A percentile compares a stretch with the other conserved stretches of the same genome.
phyloP scores from a whole-genome alignment of 352 stramenopile genomes.

The Globisporangium lucens region DNA sequence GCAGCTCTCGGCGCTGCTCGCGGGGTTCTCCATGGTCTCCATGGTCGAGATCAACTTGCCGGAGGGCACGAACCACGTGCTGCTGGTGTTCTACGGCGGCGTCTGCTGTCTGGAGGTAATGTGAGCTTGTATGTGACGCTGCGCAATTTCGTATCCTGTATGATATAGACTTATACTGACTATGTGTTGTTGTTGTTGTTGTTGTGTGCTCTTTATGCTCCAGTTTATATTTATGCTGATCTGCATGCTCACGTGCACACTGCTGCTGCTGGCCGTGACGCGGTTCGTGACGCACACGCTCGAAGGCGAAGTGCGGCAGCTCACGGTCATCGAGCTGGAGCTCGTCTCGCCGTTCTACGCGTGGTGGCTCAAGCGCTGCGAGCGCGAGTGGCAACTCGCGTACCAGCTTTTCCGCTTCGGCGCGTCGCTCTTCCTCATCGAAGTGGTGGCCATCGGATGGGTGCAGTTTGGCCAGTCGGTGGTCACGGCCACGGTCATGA shows the following conservation, averaged over 20 bases:
- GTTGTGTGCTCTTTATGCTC: neutral
- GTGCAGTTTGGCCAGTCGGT: constrained; percentile 56
- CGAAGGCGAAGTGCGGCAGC: constrained; percentile 52
- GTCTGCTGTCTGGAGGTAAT: constrained; percentile 52
- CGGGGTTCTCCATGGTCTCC: constrained; percentile 70
- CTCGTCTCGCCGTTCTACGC: constrained; percentile 60
- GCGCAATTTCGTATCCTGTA: neutral
- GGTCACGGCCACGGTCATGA: constrained; percentile 41
- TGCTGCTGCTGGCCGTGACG: constrained; percentile 72
- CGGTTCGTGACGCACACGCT: constrained; percentile 79
- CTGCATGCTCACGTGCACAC: constrained; percentile 63
- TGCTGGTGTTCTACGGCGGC: constrained; percentile 61
- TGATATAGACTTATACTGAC: neutral
- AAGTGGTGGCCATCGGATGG: constrained; percentile 55
- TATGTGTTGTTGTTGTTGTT: neutral
- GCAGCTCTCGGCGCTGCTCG: constrained; percentile 62
- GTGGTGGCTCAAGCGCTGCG: constrained; percentile 70
- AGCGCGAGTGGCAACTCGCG: constrained; percentile 69
- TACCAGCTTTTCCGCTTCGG: constrained; percentile 64
- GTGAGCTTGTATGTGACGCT: constrained; percentile 9
- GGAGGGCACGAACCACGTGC: constrained; percentile 32
- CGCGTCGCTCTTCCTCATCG: constrained; percentile 59
- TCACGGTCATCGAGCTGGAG: constrained; percentile 59
- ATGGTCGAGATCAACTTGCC: constrained; percentile 69
- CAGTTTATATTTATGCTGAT: constrained; percentile 80